Base-by-base conservation (phyloP, 345 rosid genomes). In the Dipteronia sinensis region DNA sequence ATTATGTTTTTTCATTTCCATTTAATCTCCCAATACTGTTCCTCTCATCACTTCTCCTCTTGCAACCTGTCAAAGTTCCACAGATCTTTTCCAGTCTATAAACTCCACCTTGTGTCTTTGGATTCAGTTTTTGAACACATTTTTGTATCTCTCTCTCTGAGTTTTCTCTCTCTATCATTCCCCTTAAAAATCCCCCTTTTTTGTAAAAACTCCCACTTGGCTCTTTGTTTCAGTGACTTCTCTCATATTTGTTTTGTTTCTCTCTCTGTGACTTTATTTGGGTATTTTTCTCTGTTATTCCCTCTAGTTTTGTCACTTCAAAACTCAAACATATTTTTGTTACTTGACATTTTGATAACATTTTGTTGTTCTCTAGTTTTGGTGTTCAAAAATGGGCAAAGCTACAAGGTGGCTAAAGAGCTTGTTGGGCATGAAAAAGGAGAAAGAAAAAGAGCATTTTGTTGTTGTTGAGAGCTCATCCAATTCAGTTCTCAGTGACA, bases 331-430 rank as follows among this genome's bases (percentile, higher is more conserved):
- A 34, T 34, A 34, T 34, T 34, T 34, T 0, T 34, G 38, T 0
- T 34, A 4, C n/a, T 13, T 65, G 12, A 12, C 27, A 12, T 22
- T 40, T 56, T 13, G n/a, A 20, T 65, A 65, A 73, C 34, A n/a
- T 19, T 62, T 69, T 76, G 53, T 25, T 79, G 38, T 74, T 61
- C 23, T 79, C 77, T 42, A 42, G 55, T 49, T 49, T 49, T 15
- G n/a, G n/a, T 2, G 64, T 8, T 46, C 46, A 10, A 62, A 82
- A 61, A 93, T 94, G 98, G 98, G 94, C 0, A 89, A 82, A 82
- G 91, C 88, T 58, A 34, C 86, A 5, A 90, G 87, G 81, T 94
- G 98, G 97, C 72, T 91, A n/a, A 94, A 87, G 81, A 84, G 94
- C 17, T 46, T 93, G 25, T 83, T 94, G 65, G 90, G 98, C 5